A percentile compares a stretch with the other conserved stretches of the same genome.
Conservation (phyloP, 2,329 filamentous ascomycete genomes). For the Sarocladium brachiariae region DNA sequence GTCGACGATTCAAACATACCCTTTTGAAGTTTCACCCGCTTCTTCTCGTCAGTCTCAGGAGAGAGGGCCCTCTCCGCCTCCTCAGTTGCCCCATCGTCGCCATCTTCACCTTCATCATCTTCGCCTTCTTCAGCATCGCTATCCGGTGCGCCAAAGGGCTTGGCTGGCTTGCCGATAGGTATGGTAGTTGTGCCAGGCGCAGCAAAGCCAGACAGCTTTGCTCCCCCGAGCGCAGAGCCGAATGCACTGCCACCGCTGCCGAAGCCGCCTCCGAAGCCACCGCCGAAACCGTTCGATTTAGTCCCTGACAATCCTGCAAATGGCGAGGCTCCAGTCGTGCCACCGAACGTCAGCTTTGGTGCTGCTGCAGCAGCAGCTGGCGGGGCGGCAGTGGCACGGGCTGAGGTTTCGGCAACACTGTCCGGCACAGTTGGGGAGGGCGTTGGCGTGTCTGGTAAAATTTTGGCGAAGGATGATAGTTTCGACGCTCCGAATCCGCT, state of each 20-base stretch:
- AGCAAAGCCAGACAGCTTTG: conserved; percentile 61
- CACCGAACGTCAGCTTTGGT: conserved; percentile 45
- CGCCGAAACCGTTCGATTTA: conserved; percentile 41
- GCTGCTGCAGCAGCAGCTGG: conserved; percentile 22
- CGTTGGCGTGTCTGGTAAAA: conserved; percentile 14
- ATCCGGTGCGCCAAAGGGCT: conserved; percentile 71
- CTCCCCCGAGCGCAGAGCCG: conserved; percentile 31
- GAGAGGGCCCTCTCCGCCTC: conserved; percentile 39
- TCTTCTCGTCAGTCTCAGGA: conserved; percentile 55
- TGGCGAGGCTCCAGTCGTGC: conserved; percentile 34
- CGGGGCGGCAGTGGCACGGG: conserved; percentile 19
- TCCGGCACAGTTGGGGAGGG: background rate
- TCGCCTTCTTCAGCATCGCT: conserved; percentile 50
- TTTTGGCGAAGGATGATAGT: conserved; percentile 27
- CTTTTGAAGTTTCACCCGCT: conserved; percentile 60
- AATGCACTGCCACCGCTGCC: conserved; percentile 28
- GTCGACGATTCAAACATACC: conserved; percentile 42
- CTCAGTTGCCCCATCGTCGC: conserved; percentile 32
- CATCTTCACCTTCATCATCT: conserved; percentile 29
- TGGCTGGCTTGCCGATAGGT: conserved; percentile 55
- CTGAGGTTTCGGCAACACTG: background rate
- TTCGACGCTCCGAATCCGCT: conserved; percentile 41
- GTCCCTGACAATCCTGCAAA: conserved; percentile 37
- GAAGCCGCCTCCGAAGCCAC: conserved; percentile 34
- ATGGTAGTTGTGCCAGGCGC: conserved; percentile 45